These are phyloP conservation scores for Yamadazyma kitorensis DNA, from an alignment of 805 yeast species.

Conservation along the genomic window DNA sequence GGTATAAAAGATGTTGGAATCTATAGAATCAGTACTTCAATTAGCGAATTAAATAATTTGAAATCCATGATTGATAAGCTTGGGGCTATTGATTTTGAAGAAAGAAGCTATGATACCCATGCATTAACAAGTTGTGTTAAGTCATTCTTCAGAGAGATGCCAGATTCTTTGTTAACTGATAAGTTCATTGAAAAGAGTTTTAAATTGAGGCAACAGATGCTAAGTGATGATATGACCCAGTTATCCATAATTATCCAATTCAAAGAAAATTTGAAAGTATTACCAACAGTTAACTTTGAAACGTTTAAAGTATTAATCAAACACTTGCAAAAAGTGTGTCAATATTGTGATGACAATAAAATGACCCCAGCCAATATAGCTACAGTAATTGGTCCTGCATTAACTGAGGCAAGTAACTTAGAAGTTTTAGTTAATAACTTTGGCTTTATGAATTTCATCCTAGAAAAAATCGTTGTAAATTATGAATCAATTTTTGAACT, in stretches of 20 bases:
- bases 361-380: constrained; percentile 91
- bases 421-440: constrained; percentile 46
- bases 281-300: constrained; percentile 68
- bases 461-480: constrained; percentile 49
- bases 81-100: constrained; percentile 51
- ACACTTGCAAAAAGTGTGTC: constrained; percentile 70
- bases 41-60: constrained; percentile 43
- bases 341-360: constrained; percentile 64
- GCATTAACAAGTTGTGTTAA: constrained; percentile 88
- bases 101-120: constrained; percentile 65
- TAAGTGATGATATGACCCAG: background rate
- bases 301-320: constrained; percentile 63
- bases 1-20: constrained; percentile 91
- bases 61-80: constrained; percentile 43
- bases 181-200: constrained; percentile 61
- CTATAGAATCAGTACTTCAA: constrained; percentile 65
- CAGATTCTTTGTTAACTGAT: constrained; percentile 76
- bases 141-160: constrained; percentile 77
- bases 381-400: constrained; percentile 74
- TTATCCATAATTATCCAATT: constrained; percentile 14
- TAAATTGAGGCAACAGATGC: constrained; percentile 23
- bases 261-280: constrained; percentile 29
- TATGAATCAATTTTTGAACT: constrained; percentile 38
- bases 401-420: constrained; percentile 53
- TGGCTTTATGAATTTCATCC: constrained; percentile 52